Percentiles rank a stretch among this genome's conserved stretches.
phyloP scores from a whole-genome alignment of 441 rosid genomes.

The Erodium chrysanthum region DNA sequence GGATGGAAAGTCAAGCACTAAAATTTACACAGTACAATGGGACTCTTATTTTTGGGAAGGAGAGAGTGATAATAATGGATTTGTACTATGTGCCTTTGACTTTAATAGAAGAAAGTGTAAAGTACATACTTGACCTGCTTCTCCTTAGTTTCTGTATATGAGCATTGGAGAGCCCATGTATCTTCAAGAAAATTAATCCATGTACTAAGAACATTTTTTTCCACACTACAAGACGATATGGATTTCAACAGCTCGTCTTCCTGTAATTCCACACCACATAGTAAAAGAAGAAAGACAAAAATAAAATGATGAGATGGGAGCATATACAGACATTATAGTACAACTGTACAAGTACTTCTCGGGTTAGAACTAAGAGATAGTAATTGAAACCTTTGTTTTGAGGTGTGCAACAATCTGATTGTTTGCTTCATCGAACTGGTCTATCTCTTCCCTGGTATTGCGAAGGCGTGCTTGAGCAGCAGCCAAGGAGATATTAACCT shows the following conservation, averaged over 20 bases:
- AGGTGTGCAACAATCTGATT: slow-evolving; percentile 79
- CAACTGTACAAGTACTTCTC: not conserved
- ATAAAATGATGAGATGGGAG: not conserved
- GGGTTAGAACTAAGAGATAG: slow-evolving; percentile 7
- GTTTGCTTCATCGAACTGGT: slow-evolving; percentile 93
- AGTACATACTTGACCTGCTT: slow-evolving; percentile 59
- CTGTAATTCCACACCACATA: slow-evolving; percentile 28
- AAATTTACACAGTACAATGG: not conserved
- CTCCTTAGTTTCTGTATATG: slow-evolving; percentile 59
- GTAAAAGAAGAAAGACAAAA: not conserved
- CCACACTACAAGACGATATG: slow-evolving; percentile 63
- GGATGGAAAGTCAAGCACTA: not conserved
- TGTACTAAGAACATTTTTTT: slow-evolving; percentile 65
- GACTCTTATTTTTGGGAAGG: not conserved
- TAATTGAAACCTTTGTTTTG: slow-evolving; percentile 58
- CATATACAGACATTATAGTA: not conserved
- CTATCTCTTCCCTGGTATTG: slow-evolving; percentile 85
- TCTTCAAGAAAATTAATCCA: slow-evolving; percentile 96
- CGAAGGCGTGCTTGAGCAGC: slow-evolving; percentile 82
- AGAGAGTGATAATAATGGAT: not conserved
- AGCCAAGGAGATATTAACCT: slow-evolving; percentile 87
- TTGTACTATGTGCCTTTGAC: not conserved
- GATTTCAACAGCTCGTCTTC: slow-evolving; percentile 86
- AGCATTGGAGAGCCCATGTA: slow-evolving; percentile 76
- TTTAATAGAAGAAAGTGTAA: no score